phyloP scores from a whole-genome alignment of 208 protist species.

The Crithidia brevicula region DNA sequence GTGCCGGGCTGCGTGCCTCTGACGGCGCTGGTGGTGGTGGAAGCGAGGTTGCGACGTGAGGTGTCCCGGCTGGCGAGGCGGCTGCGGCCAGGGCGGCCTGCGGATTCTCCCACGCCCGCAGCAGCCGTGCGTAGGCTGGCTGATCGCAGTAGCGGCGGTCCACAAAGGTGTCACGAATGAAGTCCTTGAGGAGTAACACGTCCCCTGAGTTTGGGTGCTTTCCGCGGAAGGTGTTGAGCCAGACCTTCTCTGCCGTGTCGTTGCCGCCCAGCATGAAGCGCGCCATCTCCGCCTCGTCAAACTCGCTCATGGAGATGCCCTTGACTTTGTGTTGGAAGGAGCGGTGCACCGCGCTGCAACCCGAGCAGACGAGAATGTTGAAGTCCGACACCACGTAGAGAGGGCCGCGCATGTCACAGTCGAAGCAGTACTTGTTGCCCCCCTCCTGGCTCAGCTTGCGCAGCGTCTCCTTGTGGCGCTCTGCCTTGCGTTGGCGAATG shows the following conservation, averaged over 20 bases:
- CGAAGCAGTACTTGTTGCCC: slow-evolving; percentile 76
- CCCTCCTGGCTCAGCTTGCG: slow-evolving; percentile 56
- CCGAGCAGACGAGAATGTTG: slow-evolving; percentile 82
- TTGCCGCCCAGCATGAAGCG: slow-evolving; percentile 64
- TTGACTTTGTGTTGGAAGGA: slow-evolving; percentile 90
- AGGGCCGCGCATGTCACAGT: slow-evolving; percentile 71
- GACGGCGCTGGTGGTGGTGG: slow-evolving; percentile 1
- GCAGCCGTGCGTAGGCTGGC: slow-evolving; percentile 37
- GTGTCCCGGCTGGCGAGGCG: not conserved
- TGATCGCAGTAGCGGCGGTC: slow-evolving; percentile 41
- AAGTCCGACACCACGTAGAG: slow-evolving; percentile 80
- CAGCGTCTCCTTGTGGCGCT: slow-evolving; percentile 72
- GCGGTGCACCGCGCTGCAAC: slow-evolving; percentile 78
- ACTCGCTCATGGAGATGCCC: slow-evolving; percentile 88
- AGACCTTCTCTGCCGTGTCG: slow-evolving; percentile 62
- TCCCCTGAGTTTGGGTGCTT: slow-evolving; percentile 47
- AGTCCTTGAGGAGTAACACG: slow-evolving; percentile 45
- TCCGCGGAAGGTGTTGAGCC: slow-evolving; percentile 50
- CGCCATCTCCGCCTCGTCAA: slow-evolving; percentile 72
- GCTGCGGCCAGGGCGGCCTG: slow-evolving; percentile 6
- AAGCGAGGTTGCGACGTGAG: not conserved
- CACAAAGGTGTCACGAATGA: slow-evolving; percentile 43
- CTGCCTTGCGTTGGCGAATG: slow-evolving; percentile 51
- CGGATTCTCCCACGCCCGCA: slow-evolving; percentile 31
- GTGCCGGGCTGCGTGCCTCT: not conserved